A percentile compares a stretch with the other conserved stretches of the same genome.
phyloP scores from a whole-genome alignment of 768 basidiomycete genomes.

The Solioccasus polychromus region DNA sequence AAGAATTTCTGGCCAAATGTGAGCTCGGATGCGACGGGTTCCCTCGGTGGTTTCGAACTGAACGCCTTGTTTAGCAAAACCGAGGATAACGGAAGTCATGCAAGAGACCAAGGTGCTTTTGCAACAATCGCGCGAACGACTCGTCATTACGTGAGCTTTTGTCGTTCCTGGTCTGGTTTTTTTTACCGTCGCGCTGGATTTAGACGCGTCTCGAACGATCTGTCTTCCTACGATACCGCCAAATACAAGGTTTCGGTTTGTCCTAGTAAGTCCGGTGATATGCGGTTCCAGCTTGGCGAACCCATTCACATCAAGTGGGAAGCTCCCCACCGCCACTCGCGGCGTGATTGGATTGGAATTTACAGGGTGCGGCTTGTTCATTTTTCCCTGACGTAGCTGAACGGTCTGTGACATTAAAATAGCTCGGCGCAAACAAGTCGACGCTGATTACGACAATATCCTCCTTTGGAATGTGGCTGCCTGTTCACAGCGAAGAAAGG shows the following conservation, averaged over 20 bases:
- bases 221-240: conserved; percentile 74
- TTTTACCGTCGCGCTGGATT: not conserved
- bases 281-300: conserved; percentile 86
- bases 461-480: conserved; percentile 89
- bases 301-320: conserved; percentile 85
- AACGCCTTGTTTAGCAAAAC: conserved; percentile 57
- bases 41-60: conserved; percentile 2
- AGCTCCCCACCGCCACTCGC: conserved; percentile 81
- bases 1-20: conserved; percentile 93
- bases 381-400: not conserved
- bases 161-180: conserved; percentile 1
- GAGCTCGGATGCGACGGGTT: conserved; percentile 26
- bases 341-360: conserved; percentile 95
- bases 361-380: conserved; percentile 55
- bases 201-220: conserved; percentile 78
- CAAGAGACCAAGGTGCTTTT: conserved; percentile 90
- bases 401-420: conserved; percentile 6
- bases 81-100: conserved; percentile 83
- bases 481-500: conserved; percentile 90
- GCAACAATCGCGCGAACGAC: conserved; percentile 84
- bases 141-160: conserved; percentile 82
- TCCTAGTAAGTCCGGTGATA: conserved; percentile 47
- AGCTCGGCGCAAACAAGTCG: conserved; percentile 88
- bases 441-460: conserved; percentile 79
- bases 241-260: conserved; percentile 73